Percentiles rank a stretch among this genome's conserved stretches.
Conservation (phyloP, 1,139 yeast genomes). For the Maudiozyma humilis region DNA sequence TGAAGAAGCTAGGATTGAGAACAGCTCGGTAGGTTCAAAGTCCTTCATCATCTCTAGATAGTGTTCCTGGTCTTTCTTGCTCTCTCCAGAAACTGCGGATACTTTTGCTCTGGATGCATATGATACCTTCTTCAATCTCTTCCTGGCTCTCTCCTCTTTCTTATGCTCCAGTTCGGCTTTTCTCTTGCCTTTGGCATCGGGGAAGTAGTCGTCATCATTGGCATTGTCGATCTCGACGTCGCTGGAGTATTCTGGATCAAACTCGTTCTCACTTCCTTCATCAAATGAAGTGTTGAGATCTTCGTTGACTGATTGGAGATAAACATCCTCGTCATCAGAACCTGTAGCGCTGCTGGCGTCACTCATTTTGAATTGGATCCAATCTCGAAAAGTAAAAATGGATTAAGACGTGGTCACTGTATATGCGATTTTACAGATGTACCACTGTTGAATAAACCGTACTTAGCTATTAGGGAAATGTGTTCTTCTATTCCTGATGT, state of each 20-base stretch:
- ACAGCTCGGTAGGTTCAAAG: conserved; percentile 47
- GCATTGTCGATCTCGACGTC: conserved; percentile 14
- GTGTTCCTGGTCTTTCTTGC: conserved; percentile 23
- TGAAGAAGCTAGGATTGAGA: conserved; percentile 46
- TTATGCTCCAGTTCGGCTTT: conserved; percentile 2
- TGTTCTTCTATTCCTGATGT: too few species aligned
- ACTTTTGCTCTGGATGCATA: neutral
- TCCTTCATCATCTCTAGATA: conserved; percentile 32
- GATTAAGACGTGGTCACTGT: neutral
- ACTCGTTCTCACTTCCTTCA: conserved; percentile 3
- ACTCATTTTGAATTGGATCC: neutral
- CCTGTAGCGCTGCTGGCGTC: neutral
- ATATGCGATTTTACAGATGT: too few species aligned
- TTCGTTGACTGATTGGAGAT: conserved; percentile 3
- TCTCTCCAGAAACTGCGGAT: neutral
- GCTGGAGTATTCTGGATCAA: conserved; percentile 11
- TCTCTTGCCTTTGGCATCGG: conserved; percentile 12
- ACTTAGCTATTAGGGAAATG: too few species aligned
- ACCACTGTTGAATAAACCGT: too few species aligned
- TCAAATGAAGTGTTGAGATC: conserved; percentile 5
- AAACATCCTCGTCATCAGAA: conserved; percentile 2
- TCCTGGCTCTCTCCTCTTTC: conserved; percentile 4
- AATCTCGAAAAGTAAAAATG: too few species aligned
- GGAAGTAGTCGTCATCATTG: conserved; percentile 19
- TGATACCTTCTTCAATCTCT: conserved; percentile 10